phyloP scores from a whole-genome alignment of 768 basidiomycete genomes.

The Clathrus columnatus region DNA sequence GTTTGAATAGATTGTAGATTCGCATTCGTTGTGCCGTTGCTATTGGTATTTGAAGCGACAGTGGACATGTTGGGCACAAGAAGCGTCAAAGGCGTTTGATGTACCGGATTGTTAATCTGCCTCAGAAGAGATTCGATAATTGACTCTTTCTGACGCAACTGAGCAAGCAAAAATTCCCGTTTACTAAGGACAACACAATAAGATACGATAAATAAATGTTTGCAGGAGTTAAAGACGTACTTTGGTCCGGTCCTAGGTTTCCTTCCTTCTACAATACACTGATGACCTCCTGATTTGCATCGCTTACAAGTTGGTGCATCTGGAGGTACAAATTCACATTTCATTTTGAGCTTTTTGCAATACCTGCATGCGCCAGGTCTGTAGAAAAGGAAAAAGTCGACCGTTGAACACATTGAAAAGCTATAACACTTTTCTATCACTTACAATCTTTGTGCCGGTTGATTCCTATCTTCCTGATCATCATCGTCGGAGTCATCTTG shows the following conservation, averaged over 20 bases:
- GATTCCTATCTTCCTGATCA: too few relatives aligned
- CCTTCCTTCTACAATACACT: conserved; percentile 77
- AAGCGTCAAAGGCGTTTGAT: conserved; percentile 1
- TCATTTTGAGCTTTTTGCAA: conserved; percentile 91
- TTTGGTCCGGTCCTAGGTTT: conserved; percentile 73
- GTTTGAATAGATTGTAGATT: conserved; percentile 66
- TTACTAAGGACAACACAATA: conserved; percentile 40
- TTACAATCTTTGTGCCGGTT: too few relatives aligned
- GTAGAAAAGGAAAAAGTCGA: conserved; percentile 11
- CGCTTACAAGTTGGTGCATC: conserved; percentile 70
- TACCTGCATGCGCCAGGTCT: conserved; percentile 79
- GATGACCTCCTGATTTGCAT: conserved; percentile 62
- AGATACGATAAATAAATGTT: conserved; percentile 5
- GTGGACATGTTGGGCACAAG: background rate
- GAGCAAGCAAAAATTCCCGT: conserved; percentile 77
- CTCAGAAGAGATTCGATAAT: conserved; percentile 81
- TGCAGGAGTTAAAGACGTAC: conserved; percentile 41
- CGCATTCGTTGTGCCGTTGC: conserved; percentile 58
- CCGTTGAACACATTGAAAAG: too few relatives aligned
- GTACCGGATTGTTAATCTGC: conserved; percentile 38
- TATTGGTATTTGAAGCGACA: conserved; percentile 28
- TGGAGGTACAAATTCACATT: conserved; percentile 72
- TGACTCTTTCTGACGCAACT: conserved; percentile 80
- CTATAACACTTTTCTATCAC: too few relatives aligned
- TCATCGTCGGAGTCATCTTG: too few relatives aligned